Conservation (phyloP, 2,329 filamentous ascomycete species). For the Colletotrichum costaricense region DNA sequence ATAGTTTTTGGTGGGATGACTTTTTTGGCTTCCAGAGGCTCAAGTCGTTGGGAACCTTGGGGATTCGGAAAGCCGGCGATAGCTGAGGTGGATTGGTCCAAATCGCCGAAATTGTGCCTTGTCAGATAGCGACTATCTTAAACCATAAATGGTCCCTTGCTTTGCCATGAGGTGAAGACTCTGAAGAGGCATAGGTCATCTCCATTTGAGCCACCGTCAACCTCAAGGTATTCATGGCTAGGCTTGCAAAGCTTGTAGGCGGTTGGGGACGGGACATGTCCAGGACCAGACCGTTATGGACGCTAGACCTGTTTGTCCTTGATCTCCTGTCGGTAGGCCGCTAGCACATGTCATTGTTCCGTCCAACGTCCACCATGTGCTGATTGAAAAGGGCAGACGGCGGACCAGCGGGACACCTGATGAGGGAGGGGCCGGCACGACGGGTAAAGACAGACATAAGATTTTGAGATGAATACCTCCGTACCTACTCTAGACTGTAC, state of each 20-base stretch:
- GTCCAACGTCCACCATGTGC: not conserved
- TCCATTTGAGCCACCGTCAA: not conserved
- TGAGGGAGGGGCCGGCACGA: not conserved
- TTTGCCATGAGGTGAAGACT: not conserved
- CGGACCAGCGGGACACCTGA: slow-evolving; percentile 21
- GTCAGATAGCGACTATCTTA: too few relatives aligned
- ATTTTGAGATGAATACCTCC: not conserved
- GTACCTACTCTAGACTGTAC: not conserved
- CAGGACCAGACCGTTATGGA: slow-evolving; percentile 4
- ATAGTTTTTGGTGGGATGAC: slow-evolving; percentile 34
- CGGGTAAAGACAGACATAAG: not conserved
- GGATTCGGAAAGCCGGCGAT: slow-evolving; percentile 12
- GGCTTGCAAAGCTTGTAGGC: not conserved
- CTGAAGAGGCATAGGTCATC: too few relatives aligned
- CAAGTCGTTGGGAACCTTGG: slow-evolving; percentile 21
- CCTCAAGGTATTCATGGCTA: not conserved
- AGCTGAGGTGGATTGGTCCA: slow-evolving; percentile 22
- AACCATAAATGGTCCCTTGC: slow-evolving; percentile 13
- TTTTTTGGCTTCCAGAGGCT: not conserved
- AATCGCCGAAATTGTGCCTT: not conserved
- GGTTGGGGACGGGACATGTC: not conserved
- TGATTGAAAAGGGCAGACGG: not conserved
- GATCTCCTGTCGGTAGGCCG: slow-evolving; percentile 4
- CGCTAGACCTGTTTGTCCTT: not conserved
- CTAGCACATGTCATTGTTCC: slow-evolving; percentile 29